Base-by-base conservation (phyloP, 768 basidiomycete species). In the Hydnum rufescens region DNA sequence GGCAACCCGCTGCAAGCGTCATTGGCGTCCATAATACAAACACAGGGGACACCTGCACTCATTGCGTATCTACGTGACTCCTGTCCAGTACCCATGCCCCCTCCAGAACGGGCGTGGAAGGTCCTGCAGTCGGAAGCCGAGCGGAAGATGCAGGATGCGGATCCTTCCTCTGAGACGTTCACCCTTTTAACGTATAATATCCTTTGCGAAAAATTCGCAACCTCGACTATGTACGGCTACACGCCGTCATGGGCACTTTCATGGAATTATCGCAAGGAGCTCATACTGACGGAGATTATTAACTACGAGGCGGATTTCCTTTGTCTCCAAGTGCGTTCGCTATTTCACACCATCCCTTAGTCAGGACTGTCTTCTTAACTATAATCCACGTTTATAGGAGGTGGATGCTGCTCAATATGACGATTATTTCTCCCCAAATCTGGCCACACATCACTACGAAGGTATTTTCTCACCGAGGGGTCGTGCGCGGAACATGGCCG, bases 221-320 rank as follows among this genome's bases (percentile, higher is more conserved):
- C 92, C 29, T 77, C 82, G 59, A 71, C 76, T 57, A 65, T 92
- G 64, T 99, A 97, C 63, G 89, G 88, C 1, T 99, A 99, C 65
- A 97, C 95, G 0, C 95, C 95, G 1, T 73, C 79, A 1, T 97
- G 95, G 93, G 95, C 95, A 0, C 70, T 99, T 34, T 70, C 76
- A n/a, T 99, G 95, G 95, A 77, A 82, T 43, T 96, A 90, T 62
- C 76, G 95, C 55, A 89, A 85, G 65, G 82, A 86, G 51, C 68
- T 82, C 54, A 88, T 99, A 57, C 62, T 95, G 58, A 74, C 78
- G 32, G 92, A 99, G 67, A 70, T 96, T 48, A 71, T 80, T 64
- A 74, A 75, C 58, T 78, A 83, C 57, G 74, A 82, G 36, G 74
- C 85, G 52, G 95, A 99, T 65, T 80, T 99, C 59, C 63, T 97